phyloP scores from a whole-genome alignment of 176 grass and related monocot genomes.

The Rhynchospora breviuscula region DNA sequence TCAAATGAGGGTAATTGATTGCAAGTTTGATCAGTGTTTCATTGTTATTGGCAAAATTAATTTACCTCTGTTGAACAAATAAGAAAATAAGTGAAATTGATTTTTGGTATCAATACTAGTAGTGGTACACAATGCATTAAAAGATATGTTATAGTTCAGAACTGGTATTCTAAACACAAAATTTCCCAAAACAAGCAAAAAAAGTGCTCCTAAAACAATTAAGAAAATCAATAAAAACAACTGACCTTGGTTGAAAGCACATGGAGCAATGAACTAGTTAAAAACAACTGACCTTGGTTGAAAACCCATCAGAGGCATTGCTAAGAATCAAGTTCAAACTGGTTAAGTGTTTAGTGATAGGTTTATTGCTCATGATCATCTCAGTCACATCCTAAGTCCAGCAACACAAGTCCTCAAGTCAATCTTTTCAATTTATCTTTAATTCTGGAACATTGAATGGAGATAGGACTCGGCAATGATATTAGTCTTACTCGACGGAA shows the following conservation, averaged over 20 bases:
- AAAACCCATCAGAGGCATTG: slow-evolving; percentile 66
- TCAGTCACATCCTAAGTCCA: slow-evolving; percentile 33
- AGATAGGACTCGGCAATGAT: slow-evolving; percentile 50
- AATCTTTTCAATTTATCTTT: slow-evolving; percentile 35
- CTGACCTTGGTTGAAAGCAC: slow-evolving; percentile 55
- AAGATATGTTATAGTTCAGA: background rate
- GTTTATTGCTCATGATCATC: slow-evolving; percentile 39
- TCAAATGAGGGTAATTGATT: too few relatives aligned
- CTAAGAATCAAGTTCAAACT: slow-evolving; percentile 72
- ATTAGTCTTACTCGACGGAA: background rate
- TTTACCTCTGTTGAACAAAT: too few relatives aligned
- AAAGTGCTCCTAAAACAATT: too few relatives aligned
- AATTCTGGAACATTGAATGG: slow-evolving; percentile 43
- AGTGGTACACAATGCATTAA: too few relatives aligned
- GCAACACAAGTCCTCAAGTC: slow-evolving; percentile 98
- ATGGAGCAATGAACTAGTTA: slow-evolving; percentile 53
- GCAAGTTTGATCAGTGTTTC: too few relatives aligned
- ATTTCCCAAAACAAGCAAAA: background rate
- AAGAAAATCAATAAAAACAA: background rate
- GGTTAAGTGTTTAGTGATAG: slow-evolving; percentile 39
- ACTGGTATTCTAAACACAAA: too few relatives aligned
- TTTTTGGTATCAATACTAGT: too few relatives aligned
- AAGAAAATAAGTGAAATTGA: too few relatives aligned
- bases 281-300: slow-evolving; percentile 21
- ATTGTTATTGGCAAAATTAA: too few relatives aligned